phyloP scores from a whole-genome alignment of 495 filamentous ascomycete species.

The Neurospora sp. region DNA sequence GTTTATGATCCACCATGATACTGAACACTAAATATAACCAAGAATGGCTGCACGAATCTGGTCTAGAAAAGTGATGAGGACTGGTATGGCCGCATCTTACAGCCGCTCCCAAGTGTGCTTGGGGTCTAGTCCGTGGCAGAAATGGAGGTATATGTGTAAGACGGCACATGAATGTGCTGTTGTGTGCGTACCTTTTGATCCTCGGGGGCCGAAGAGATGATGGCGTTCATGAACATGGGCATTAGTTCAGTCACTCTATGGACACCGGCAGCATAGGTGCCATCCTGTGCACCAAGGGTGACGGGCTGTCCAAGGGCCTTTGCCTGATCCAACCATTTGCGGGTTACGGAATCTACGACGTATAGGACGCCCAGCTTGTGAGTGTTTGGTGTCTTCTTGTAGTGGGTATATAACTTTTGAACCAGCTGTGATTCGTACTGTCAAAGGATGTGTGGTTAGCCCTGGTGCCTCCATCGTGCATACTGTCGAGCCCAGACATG shows the following conservation, averaged over 20 bases:
- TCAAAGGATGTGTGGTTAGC: slow-evolving; percentile 22
- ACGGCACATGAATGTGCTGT: slow-evolving; percentile 7
- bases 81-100: not conserved
- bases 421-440: slow-evolving; percentile 94
- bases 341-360: slow-evolving; percentile 99
- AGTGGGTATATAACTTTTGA: slow-evolving; percentile 91
- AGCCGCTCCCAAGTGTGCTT: not conserved
- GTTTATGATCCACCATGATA: slow-evolving; percentile 20
- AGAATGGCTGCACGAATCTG: not conserved
- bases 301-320: slow-evolving; percentile 73
- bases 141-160: not conserved
- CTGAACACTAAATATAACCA: not conserved
- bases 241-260: slow-evolving; percentile 94
- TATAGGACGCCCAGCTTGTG: slow-evolving; percentile 99
- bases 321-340: slow-evolving; percentile 95
- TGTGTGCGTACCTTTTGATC: slow-evolving; percentile 92
- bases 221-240: slow-evolving; percentile 90
- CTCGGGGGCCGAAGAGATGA: slow-evolving; percentile 75
- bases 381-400: slow-evolving; percentile 88
- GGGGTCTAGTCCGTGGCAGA: not conserved
- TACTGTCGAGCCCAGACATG: not conserved
- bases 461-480: slow-evolving; percentile 3
- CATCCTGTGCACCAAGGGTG: slow-evolving; percentile 67
- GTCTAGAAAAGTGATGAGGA: not conserved
- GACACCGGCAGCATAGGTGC: slow-evolving; percentile 89